Percentiles rank a stretch among this genome's conserved stretches.
These are phyloP conservation scores for Alternaria infectoria DNA, from an alignment of 2,329 filamentous ascomycete species.

Conservation along the genomic window DNA sequence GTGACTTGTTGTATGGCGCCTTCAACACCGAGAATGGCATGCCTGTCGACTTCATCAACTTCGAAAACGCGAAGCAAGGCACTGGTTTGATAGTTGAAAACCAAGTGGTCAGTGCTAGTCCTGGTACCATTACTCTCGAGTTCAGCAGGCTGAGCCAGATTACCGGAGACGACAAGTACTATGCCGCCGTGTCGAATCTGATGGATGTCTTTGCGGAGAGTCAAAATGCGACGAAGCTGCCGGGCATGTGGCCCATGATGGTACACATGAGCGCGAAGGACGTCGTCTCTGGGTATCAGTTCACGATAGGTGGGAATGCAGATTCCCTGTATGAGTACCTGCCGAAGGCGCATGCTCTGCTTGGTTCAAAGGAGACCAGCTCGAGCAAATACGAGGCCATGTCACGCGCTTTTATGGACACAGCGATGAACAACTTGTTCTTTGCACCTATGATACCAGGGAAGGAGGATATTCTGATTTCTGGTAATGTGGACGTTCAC, in stretches of 20 bases:
- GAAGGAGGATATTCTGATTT: slow-evolving; percentile 35
- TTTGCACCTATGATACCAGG: slow-evolving; percentile 54
- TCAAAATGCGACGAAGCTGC: slow-evolving; percentile 43
- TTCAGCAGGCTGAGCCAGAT: slow-evolving; percentile 48
- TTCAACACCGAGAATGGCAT: slow-evolving; percentile 56
- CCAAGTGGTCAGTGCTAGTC: slow-evolving; percentile 54
- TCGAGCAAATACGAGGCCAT: slow-evolving; percentile 65
- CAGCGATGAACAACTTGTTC: slow-evolving; percentile 55
- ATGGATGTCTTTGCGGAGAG: slow-evolving; percentile 37
- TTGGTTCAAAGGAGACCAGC: slow-evolving; percentile 51
- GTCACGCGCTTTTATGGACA: slow-evolving; percentile 51
- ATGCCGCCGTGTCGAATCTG: slow-evolving; percentile 45
- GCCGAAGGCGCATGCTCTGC: slow-evolving; percentile 43
- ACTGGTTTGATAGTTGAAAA: slow-evolving; percentile 45
- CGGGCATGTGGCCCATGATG: slow-evolving; percentile 49
- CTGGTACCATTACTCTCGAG: slow-evolving; percentile 53
- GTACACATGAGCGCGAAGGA: slow-evolving; percentile 42
- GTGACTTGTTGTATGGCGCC: slow-evolving; percentile 54
- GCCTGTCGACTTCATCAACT: slow-evolving; percentile 53
- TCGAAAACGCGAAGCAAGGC: slow-evolving; percentile 43
- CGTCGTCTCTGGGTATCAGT: slow-evolving; percentile 38
- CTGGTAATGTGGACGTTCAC: slow-evolving; percentile 43
- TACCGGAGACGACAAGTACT: slow-evolving; percentile 45
- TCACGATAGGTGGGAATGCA: slow-evolving; percentile 46
- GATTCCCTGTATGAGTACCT: slow-evolving; percentile 49